Base-by-base conservation (phyloP, 306 rosid genomes). In the Quercus engelmannii region DNA sequence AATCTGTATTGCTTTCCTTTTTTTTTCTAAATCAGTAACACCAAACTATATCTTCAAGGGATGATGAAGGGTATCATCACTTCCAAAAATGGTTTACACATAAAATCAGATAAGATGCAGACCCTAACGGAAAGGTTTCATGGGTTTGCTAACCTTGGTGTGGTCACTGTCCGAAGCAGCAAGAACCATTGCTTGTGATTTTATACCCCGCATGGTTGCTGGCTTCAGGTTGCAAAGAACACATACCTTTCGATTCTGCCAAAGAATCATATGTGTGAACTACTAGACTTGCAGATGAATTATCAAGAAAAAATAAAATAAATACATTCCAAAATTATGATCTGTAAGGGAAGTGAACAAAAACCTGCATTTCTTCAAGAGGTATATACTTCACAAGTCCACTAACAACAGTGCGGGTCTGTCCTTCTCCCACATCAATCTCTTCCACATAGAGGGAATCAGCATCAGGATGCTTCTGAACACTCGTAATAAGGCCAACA, bases 181-280 rank as follows among this genome's bases (percentile, higher is more conserved):
- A 86, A 95, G 99, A 81, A 95, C 98, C 99, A 90, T 95, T 31
- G 99, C 99, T 59, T 95, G 96, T 67, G 99, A 95, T 83, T 91
- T 95, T 74, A 95, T 90, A 74, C 99, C 96, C 67, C 94, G 76
- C 98, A 95, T 89, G 87, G 83, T 56, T 19, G 90, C 94, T 26
- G 98, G 97, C 88, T 95, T 95, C 83, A 93, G 83, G 88, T 95
- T 95, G 89, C 99, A 93, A 61, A 93, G 96, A 76, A 95, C 98
- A 10, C 96, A 91, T 25, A 92, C 98, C 86, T 93, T 93, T 33
- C 98, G 96, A 38, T 95, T 88, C 99, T 95, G 95, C 79, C 73
- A 83, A 64, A 70, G 61, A 74, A 74, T 13, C 17, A 71, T 77
- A 2, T 26, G 76, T 56, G 76, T 77, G 62, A 85, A 67, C 35